Base-by-base conservation (phyloP, 2,329 filamentous ascomycete species). In the Aspergillus sclerotialis region DNA sequence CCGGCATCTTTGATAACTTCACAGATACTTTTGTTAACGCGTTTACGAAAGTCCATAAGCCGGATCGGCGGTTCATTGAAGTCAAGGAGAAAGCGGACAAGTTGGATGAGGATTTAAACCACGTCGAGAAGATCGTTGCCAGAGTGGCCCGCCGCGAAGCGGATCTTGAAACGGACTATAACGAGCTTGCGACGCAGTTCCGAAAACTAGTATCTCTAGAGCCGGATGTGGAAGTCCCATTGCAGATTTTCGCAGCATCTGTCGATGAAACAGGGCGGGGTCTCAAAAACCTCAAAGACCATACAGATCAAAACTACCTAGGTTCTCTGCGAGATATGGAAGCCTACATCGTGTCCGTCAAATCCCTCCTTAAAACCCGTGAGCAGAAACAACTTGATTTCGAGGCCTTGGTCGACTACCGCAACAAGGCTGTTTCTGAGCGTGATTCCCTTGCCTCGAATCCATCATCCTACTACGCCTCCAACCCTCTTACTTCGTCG, bases 371-470 rank as follows among this genome's bases (percentile, higher is more conserved):
- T 44, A 94, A 94, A 61, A 86, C 86, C 1, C 82, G 92, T 23
- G 92, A 98, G 67, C 88, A 93, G 67, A 98, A 98, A 60, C 92
- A 98, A 60, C 82, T 98, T 38, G 92, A 98, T 66, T 94, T 90
- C 54, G 92, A 98, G 65, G 89, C 87, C 45, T 73, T 98, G 21
- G 94, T 88, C 17, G 90, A 96, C 58, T 96, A 96, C 61, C 83
- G 95, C 35, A 85, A 85, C 65, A 94, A 94, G 60, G 87, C 86
- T 1, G 87, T 86, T 3, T 68, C 79, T 3, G 92, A 98, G 61
- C 82, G 89, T 30, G 92, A 98, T 62, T 71, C 76, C 11, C 77
- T 94, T 3, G 76, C 78, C 25, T 78, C 80, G 8, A 78, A 82
- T 42, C 73, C 74, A 26, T 63, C 67, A 29, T 68, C 72, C 4